phyloP scores from a whole-genome alignment of 1,139 yeast genomes.

The Starmera stellimalicola region DNA sequence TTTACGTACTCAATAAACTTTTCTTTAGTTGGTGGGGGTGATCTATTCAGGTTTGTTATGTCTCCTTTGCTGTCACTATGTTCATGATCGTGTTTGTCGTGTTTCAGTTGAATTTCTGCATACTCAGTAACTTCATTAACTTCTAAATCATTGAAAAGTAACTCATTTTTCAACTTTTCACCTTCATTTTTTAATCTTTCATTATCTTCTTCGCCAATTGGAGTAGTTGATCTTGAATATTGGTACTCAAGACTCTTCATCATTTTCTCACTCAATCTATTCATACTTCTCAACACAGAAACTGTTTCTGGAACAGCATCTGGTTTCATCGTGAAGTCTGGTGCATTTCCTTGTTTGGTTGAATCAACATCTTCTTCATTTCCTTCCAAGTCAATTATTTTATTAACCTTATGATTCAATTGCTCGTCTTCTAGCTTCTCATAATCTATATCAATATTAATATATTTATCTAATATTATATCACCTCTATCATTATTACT shows the following conservation, averaged over 20 bases:
- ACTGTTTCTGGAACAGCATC: conserved; percentile 52
- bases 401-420: conserved; percentile 36
- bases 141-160: conserved; percentile 56
- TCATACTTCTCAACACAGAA: conserved; percentile 79
- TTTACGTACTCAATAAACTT: conserved; percentile 15
- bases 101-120: conserved; percentile 47
- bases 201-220: conserved; percentile 21
- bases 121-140: conserved; percentile 39
- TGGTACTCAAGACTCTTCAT: conserved; percentile 43
- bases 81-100: conserved; percentile 33
- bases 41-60: conserved; percentile 2
- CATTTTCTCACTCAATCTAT: conserved; percentile 77
- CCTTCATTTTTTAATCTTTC: conserved; percentile 24
- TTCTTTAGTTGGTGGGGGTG: conserved; percentile 8
- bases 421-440: conserved; percentile 29
- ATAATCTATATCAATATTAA: conserved; percentile 48
- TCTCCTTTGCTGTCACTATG: conserved; percentile 41
- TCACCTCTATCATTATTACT: conserved; percentile 75
- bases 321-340: conserved; percentile 83
- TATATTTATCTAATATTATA: conserved; percentile 72
- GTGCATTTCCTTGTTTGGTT: conserved; percentile 65
- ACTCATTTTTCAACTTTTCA: conserved; percentile 33
- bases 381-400: conserved; percentile 66
- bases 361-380: conserved; percentile 74
- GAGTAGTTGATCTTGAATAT: conserved; percentile 25